These are phyloP conservation scores for Protea cynaroides DNA, from an alignment of 164 flowering plant species.

Conservation along the genomic window DNA sequence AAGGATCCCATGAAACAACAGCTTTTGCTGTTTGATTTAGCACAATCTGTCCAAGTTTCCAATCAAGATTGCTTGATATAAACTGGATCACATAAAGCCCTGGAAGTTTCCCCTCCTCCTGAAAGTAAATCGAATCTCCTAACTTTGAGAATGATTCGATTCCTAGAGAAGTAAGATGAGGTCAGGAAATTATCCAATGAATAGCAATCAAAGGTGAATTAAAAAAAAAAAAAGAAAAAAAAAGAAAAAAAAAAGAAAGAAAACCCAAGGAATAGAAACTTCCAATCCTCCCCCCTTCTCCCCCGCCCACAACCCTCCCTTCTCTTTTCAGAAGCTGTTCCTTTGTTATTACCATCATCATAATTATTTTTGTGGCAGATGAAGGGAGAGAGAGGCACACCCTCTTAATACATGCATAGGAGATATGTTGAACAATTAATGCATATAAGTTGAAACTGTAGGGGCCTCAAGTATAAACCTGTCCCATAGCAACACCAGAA, in stretches of 20 bases:
- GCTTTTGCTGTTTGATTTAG: constrained; percentile 58
- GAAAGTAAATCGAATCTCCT: constrained; percentile 94
- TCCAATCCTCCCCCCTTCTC: too few relatives aligned
- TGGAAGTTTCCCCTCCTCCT: constrained; percentile 46
- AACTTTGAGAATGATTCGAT: constrained; percentile 94
- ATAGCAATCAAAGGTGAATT: too few relatives aligned
- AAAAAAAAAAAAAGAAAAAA: background rate
- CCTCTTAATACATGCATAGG: too few relatives aligned
- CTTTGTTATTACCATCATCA: too few relatives aligned
- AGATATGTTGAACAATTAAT: too few relatives aligned
- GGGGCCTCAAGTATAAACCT: constrained; percentile 31
- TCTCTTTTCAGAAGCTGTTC: too few relatives aligned
- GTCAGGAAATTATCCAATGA: too few relatives aligned
- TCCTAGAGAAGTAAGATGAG: constrained; percentile 34
- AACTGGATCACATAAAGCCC: constrained; percentile 73
- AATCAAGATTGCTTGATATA: constrained; percentile 67
- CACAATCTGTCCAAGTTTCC: constrained; percentile 52
- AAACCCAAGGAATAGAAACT: too few relatives aligned
- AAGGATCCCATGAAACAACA: constrained; percentile 59
- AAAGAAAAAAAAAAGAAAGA: background rate
- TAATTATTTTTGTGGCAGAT: too few relatives aligned
- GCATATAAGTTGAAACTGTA: too few relatives aligned
- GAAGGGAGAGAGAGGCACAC: too few relatives aligned
- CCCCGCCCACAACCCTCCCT: too few relatives aligned
- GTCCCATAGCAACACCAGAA: constrained; percentile 99